phyloP scores from a whole-genome alignment of 257 asterid species.

The Apocynum venetum region DNA sequence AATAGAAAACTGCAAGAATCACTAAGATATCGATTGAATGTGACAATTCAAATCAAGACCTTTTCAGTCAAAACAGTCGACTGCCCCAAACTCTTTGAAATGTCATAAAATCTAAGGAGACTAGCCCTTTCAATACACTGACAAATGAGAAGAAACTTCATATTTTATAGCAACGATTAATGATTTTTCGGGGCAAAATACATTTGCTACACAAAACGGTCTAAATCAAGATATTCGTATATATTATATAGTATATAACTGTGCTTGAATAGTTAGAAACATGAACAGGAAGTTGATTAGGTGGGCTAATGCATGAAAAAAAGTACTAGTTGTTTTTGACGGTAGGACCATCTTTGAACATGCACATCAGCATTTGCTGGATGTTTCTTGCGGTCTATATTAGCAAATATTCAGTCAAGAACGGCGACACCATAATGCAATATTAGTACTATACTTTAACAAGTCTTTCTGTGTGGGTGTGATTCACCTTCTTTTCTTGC shows the following conservation, averaged over 20 bases:
- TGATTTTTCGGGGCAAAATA: no score
- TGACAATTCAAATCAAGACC: not conserved
- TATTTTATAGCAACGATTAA: no score
- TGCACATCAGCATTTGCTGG: not conserved
- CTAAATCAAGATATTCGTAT: not conserved
- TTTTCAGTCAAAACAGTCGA: slow-evolving; percentile 19
- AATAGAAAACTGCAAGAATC: not conserved
- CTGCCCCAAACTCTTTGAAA: not conserved
- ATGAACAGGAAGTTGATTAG: not conserved
- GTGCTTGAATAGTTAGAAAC: no score
- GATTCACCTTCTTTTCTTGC: no score
- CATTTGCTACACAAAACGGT: not conserved
- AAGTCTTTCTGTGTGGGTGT: no score
- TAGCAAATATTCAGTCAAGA: slow-evolving; percentile 30
- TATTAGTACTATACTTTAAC: no score
- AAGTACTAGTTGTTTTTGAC: not conserved
- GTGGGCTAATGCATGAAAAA: slow-evolving; percentile 2
- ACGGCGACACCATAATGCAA: slow-evolving; percentile 27
- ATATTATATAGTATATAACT: no score
- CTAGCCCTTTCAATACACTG: not conserved
- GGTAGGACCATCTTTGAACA: slow-evolving; percentile 12
- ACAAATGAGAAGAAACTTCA: not conserved
- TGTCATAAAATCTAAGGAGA: not conserved
- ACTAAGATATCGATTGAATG: not conserved
- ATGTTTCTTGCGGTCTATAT: not conserved